Evolutionary conservation across 441 rosid species (phyloP).

Genomic region (Flueggea neowawraea): DNA sequence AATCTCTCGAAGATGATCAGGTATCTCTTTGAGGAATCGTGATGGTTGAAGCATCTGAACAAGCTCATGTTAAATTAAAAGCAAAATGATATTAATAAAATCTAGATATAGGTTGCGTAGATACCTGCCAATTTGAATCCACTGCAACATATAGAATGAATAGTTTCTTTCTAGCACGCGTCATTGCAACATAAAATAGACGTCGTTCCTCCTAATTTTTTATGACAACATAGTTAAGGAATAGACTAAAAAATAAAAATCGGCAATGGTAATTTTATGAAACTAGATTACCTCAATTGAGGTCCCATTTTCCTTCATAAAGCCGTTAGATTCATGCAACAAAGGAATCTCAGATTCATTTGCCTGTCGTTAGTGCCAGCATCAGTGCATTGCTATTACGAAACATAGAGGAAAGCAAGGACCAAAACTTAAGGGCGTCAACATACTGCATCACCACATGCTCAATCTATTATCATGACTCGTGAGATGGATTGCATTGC

Average conservation of each 20-base stretch:
- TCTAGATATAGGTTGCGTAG: slow-evolving; percentile 11
- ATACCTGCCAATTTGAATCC: slow-evolving; percentile 98
- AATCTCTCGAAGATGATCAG: slow-evolving; percentile 70
- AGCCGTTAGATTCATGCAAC: slow-evolving; percentile 61
- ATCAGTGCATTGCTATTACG: slow-evolving; percentile 2
- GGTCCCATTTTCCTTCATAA: slow-evolving; percentile 46
- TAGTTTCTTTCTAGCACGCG: slow-evolving; percentile 87
- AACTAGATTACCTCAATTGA: slow-evolving; percentile 61
- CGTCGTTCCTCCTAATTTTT: slow-evolving; percentile 85
- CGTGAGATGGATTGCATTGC: no score
- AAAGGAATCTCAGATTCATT: slow-evolving; percentile 97
- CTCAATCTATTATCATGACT: no score
- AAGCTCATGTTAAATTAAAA: slow-evolving; percentile 22
- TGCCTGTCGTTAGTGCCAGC: slow-evolving; percentile 44
- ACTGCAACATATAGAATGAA: slow-evolving; percentile 71
- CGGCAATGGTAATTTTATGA: slow-evolving; percentile 7
- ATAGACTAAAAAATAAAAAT: slow-evolving; percentile 4
- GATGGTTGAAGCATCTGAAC: slow-evolving; percentile 91
- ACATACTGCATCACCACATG: no score
- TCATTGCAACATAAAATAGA: slow-evolving; percentile 93
- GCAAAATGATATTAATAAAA: slow-evolving; percentile 10
- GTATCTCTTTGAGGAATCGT: slow-evolving; percentile 94
- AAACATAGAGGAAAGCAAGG: not conserved
- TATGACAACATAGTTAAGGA: not conserved
- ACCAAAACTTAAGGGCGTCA: no score